Conservation (phyloP, 306 rosid genomes). For the Inga oerstediana region DNA sequence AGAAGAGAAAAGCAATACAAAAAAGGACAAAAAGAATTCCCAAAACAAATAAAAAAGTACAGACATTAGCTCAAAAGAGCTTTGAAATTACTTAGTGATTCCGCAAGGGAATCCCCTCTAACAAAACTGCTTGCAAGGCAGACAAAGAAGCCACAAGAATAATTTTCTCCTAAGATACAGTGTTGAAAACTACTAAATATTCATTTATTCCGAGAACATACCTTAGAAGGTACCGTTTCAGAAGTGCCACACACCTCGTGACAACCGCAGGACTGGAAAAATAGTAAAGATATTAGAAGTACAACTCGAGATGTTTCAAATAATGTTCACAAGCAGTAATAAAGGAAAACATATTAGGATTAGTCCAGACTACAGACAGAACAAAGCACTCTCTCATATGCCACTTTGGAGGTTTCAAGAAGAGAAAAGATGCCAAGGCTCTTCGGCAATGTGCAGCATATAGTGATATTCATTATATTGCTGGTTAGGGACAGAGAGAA, state of each 20-base stretch:
- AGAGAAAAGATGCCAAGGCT: not conserved
- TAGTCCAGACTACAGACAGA: not conserved
- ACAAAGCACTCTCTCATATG: not conserved
- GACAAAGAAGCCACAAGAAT: not conserved
- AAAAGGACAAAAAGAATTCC: not conserved
- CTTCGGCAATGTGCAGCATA: not conserved
- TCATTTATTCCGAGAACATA: constrained; percentile 46
- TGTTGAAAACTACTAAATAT: constrained; percentile 23
- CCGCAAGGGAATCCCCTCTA: not conserved
- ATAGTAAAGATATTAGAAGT: constrained; percentile 42
- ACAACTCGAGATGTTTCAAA: constrained; percentile 8
- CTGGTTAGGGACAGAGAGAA: not conserved
- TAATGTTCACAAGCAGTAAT: constrained; percentile 25
- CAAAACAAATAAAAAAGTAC: not conserved
- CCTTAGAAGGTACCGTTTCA: constrained; percentile 94
- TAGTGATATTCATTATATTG: not conserved
- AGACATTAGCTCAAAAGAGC: not conserved
- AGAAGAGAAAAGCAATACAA: not conserved
- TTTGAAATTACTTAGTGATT: not conserved
- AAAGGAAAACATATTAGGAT: constrained; percentile 16
- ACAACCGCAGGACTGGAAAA: constrained; percentile 95
- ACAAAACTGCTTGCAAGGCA: not conserved
- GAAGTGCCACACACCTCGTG: constrained; percentile 89
- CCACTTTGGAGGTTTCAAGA: not conserved
- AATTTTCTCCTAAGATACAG: constrained; percentile 5